phyloP scores from a whole-genome alignment of 2,329 filamentous ascomycete species.

The Nothomitra cinnamomea region DNA sequence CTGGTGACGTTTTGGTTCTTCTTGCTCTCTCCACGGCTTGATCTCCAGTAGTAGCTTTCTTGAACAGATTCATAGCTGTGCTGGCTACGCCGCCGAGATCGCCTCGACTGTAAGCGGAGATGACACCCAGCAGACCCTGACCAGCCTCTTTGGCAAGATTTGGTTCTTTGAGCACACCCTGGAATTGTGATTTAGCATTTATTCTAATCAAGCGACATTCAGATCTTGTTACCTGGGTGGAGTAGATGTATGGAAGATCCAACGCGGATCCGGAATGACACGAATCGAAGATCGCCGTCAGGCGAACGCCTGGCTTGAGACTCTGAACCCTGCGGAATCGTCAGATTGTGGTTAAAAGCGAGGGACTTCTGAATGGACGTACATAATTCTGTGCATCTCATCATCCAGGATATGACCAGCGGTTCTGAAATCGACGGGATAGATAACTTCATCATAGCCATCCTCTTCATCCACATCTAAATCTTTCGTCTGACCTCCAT shows the following conservation, averaged over 20 bases:
- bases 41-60: conserved; percentile 69
- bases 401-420: conserved; percentile 64
- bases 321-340: conserved; percentile 41
- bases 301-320: conserved; percentile 64
- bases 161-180: conserved; percentile 49
- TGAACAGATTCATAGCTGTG: conserved; percentile 69
- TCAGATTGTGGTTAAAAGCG: background rate
- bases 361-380: background rate
- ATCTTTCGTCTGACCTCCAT: conserved; percentile 61
- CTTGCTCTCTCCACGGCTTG: conserved; percentile 64
- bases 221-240: conserved; percentile 27
- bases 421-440: conserved; percentile 53
- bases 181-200: background rate
- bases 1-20: conserved; percentile 80
- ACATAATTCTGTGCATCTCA: conserved; percentile 57
- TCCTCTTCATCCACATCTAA: conserved; percentile 61
- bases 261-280: conserved; percentile 51
- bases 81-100: conserved; percentile 69
- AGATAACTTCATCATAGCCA: conserved; percentile 63
- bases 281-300: conserved; percentile 52
- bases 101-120: conserved; percentile 65
- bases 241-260: conserved; percentile 51
- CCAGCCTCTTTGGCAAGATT: conserved; percentile 52
- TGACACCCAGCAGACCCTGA: conserved; percentile 45
- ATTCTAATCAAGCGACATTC: background rate